A percentile compares a stretch with the other conserved stretches of the same genome.
Conservation (phyloP, 805 yeast genomes). For the Candida corydali region DNA sequence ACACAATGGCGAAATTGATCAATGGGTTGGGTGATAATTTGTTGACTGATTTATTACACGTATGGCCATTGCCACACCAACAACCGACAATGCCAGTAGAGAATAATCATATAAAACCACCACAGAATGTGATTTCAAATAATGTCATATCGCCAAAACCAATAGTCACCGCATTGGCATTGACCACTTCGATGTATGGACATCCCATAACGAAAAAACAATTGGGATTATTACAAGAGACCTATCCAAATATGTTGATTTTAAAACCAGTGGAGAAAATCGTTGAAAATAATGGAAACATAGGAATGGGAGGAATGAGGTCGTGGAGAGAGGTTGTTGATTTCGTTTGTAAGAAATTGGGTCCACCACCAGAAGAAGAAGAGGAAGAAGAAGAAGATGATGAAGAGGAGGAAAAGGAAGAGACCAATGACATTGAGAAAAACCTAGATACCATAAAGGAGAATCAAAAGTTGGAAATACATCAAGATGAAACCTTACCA, state of each 20-base stretch:
- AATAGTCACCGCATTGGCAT: constrained; percentile 21
- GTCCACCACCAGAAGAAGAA: constrained; percentile 16
- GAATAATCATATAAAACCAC: constrained; percentile 2
- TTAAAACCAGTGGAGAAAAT: constrained; percentile 25
- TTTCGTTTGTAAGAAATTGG: constrained; percentile 19
- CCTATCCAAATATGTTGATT: constrained; percentile 19
- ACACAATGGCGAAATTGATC: constrained; percentile 22
- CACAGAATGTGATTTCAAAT: constrained; percentile 15
- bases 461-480: constrained; percentile 5
- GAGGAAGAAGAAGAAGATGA: constrained; percentile 16
- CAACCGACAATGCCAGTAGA: not conserved
- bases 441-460: too few species aligned
- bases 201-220: constrained; percentile 24
- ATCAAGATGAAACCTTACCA: constrained; percentile 6
- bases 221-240: constrained; percentile 17
- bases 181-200: constrained; percentile 22
- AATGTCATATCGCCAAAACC: constrained; percentile 17
- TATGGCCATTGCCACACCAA: constrained; percentile 19
- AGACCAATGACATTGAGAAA: constrained; percentile 11
- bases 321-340: constrained; percentile 25
- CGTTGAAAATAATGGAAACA: constrained; percentile 22
- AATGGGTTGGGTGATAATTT: constrained; percentile 22
- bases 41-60: constrained; percentile 18
- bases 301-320: constrained; percentile 28
- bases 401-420: constrained; percentile 11